A percentile compares a stretch with the other conserved stretches of the same genome.
These are phyloP conservation scores for Ustilago xerochloae DNA, from an alignment of 1,284 basidiomycete genomes.

Conservation along the genomic window DNA sequence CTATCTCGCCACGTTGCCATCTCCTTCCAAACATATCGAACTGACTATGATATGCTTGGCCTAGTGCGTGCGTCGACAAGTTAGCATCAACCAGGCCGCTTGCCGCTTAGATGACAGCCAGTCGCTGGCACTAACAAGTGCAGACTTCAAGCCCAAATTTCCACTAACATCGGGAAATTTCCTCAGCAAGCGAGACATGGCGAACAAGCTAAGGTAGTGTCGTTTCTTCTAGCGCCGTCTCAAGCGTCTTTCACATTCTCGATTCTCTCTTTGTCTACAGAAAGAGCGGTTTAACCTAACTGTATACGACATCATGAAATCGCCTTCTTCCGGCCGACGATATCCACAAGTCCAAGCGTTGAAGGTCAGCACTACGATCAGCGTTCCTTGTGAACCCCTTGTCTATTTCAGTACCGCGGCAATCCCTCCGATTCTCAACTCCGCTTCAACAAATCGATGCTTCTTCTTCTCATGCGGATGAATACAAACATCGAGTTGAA, in stretches of 20 bases:
- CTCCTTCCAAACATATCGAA: background rate
- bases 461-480: background rate
- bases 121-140: background rate
- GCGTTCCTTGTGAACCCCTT: too few species aligned
- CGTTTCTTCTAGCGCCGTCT: background rate
- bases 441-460: background rate
- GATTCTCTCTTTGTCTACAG: too few species aligned
- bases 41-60: too few species aligned
- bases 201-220: background rate
- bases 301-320: too few species aligned
- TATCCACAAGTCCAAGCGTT: too few species aligned
- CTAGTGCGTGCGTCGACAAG: background rate
- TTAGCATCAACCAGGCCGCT: background rate
- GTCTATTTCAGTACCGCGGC: background rate
- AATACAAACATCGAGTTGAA: background rate
- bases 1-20: background rate
- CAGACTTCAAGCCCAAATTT: too few species aligned
- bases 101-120: background rate
- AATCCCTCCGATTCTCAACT: conserved; percentile 1
- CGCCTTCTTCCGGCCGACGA: too few species aligned
- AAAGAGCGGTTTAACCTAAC: background rate
- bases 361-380: too few species aligned
- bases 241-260: background rate
- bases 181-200: background rate
- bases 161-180: conserved; percentile 1